Evolutionary conservation across 306 rosid genomes (phyloP), one percentile per base, ranked within the genome.

Genomic region (Sesbania bispinosa): DNA sequence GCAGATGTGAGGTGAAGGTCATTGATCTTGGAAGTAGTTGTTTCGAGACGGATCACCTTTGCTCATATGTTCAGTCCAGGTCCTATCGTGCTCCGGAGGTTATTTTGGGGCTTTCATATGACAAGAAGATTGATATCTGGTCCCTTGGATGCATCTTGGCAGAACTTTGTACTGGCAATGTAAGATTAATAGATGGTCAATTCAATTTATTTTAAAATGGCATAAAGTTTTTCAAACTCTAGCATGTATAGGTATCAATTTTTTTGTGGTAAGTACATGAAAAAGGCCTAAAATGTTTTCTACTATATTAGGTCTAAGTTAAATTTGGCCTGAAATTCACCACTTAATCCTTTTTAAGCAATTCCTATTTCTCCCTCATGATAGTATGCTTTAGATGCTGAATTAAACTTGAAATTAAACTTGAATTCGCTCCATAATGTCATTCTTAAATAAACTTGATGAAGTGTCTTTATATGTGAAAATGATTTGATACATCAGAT

Each of bases 61-160:
- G 97, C 82, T 91, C 97, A 8, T 95, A 95, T 46, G 99, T 95
- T 74, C 99, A 95, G 71, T 95, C 99, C 42, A 89, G 99, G 83
- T 91, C 99, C 65, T 95, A 95, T 86, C 97, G 99, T n/a, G 97
- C 99, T 77, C 99, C 99, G 4, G 99, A 95, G 88, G 99, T 95
- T 84, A 91, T 95, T 60, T 78, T 95, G 84, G 99, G 99, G 65
- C 96, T 91, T 86, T 79, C 97, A 46, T 95, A 95, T 84, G 92
- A 89, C 71, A 91, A 91, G 83, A 91, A 95, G 92, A 95, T 95
- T 69, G 99, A 95, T 80, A 80, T 95, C 64, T 95, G 99, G 99
- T 95, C 99, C 58, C 99, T 95, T 81, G 99, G 99, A 75, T 95
- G 99, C 83, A 95, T 95, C 85, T 84, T 95, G 86, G 91, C 97